Evolutionary conservation across 2,329 filamentous ascomycete species (phyloP).

Genomic region (Colletotrichum chlorophyti): DNA sequence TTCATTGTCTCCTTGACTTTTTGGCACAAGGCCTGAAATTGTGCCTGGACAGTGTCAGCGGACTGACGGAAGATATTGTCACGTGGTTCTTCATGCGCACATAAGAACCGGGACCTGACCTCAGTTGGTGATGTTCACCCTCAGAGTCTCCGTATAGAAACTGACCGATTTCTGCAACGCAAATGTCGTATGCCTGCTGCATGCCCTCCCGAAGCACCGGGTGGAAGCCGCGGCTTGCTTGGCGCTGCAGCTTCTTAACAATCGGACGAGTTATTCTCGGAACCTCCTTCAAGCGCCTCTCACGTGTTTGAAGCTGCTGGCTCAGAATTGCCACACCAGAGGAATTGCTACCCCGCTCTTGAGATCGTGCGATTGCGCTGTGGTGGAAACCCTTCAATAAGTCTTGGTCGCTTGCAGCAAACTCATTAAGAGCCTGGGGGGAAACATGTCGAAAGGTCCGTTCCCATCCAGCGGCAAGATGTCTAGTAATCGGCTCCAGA

Average conservation of each 20-base stretch:
- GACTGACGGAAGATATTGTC: constrained; percentile 32
- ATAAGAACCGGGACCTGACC: constrained; percentile 31
- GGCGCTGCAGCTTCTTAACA: constrained; percentile 32
- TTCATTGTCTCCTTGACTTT: constrained; percentile 4
- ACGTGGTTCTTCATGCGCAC: constrained; percentile 35
- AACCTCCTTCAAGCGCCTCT: constrained; percentile 24
- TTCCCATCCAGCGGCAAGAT: constrained; percentile 35
- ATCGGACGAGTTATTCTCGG: background rate
- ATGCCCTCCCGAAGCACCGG: constrained; percentile 32
- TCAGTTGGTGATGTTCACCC: too few species aligned
- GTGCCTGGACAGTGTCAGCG: constrained; percentile 27
- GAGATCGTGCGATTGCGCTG: constrained; percentile 12
- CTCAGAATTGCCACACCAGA: constrained; percentile 30
- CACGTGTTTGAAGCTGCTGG: constrained; percentile 32
- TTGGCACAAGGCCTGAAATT: constrained; percentile 21
- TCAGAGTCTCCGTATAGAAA: too few species aligned
- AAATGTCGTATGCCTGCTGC: constrained; percentile 31
- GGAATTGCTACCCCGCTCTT: constrained; percentile 19
- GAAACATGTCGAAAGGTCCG: constrained; percentile 35
- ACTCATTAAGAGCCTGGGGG: constrained; percentile 20
- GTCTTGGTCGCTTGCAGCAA: constrained; percentile 2
- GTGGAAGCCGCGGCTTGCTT: constrained; percentile 33
- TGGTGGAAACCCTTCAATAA: constrained; percentile 24
- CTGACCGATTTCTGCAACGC: constrained; percentile 21
- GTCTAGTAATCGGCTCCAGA: constrained; percentile 31